Evolutionary conservation across 2,329 filamentous ascomycete genomes (phyloP).

Genomic region (Claviceps paspali): DNA sequence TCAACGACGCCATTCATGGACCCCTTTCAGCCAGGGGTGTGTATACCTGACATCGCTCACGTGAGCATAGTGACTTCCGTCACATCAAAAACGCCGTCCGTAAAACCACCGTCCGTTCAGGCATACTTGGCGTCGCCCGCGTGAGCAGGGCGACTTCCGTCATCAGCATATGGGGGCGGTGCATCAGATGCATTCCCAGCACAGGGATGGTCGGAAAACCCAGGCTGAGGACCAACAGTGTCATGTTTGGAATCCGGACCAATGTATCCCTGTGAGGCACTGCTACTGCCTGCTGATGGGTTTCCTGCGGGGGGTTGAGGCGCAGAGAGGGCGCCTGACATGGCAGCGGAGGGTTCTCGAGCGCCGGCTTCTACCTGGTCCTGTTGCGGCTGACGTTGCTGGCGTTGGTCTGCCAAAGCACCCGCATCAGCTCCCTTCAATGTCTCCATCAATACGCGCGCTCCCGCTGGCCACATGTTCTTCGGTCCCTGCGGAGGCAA

Average conservation of each 20-base stretch:
- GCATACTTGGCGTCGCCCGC: too few species aligned
- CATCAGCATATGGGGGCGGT: slow-evolving; percentile 5
- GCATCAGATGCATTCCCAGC: neutral
- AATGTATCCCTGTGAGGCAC: too few species aligned
- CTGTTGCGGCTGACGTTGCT: neutral
- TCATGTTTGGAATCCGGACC: too few species aligned
- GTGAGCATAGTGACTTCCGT: too few species aligned
- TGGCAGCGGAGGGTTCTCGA: too few species aligned
- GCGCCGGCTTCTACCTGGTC: too few species aligned
- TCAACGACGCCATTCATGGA: too few species aligned
- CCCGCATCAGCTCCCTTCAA: slow-evolving; percentile 19
- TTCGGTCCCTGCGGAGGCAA: slow-evolving; percentile 13
- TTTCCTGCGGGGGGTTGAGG: too few species aligned
- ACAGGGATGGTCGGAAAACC: neutral
- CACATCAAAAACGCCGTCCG: too few species aligned
- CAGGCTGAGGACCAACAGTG: neutral
- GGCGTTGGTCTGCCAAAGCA: slow-evolving; percentile 3
- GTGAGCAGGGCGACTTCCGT: too few species aligned
- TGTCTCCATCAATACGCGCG: slow-evolving; percentile 15
- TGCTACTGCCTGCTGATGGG: neutral
- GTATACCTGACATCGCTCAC: slow-evolving; percentile 6
- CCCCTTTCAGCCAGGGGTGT: neutral
- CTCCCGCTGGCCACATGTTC: slow-evolving; percentile 19
- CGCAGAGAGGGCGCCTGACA: too few species aligned
- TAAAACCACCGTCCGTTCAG: too few species aligned